Evolutionary conservation across 495 filamentous ascomycete species (phyloP), one percentile per base, ranked within the genome.

Genomic region (Oidiodendron maius): DNA sequence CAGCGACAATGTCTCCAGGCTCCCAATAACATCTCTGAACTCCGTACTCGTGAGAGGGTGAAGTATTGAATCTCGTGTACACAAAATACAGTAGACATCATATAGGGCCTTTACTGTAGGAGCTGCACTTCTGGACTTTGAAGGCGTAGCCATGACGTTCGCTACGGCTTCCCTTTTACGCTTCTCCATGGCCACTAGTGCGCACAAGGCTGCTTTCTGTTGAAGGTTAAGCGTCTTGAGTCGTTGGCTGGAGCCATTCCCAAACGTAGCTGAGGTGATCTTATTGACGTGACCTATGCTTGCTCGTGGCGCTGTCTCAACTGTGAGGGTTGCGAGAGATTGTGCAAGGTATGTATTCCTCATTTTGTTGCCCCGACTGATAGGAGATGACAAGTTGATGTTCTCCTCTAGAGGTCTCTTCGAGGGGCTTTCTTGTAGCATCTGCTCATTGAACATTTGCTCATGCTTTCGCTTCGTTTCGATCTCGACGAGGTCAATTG

Each of bases 131-230:
- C 66, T 69, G 16, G 67, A 60, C 53, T 81, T 80, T 0, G 82
- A 83, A 0, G 80, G 77, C 0, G 83, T 84, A 16, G 72, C 52
- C 22, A 70, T 61, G 22, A 74, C 59, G 9, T 70, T 67, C 48
- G 48, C 45, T 39, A 61, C 63, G 10, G 64, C 58, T 32, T 61
- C 63, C 39, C 72, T 61, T 46, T 76, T 83, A 11, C 71, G 68
- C 58, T 76, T 86, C 64, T 96, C 91, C 1, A 91, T 75, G 1
- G 89, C 87, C 39, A 89, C 70, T 22, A 97, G 71, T 0, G 91
- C 77, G 65, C 94, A 97, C 20, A 99, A 76, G 6, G 88, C 89
- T 2, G 91, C 93, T 64, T 96, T 99, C 70, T 97, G 94, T 57
- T 99, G 93, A 0, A 97, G 75, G 58, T 96, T 97, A 36, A 99